These are phyloP conservation scores for Rossbeevera mucosa DNA, from an alignment of 768 basidiomycete genomes.

Conservation along the genomic window DNA sequence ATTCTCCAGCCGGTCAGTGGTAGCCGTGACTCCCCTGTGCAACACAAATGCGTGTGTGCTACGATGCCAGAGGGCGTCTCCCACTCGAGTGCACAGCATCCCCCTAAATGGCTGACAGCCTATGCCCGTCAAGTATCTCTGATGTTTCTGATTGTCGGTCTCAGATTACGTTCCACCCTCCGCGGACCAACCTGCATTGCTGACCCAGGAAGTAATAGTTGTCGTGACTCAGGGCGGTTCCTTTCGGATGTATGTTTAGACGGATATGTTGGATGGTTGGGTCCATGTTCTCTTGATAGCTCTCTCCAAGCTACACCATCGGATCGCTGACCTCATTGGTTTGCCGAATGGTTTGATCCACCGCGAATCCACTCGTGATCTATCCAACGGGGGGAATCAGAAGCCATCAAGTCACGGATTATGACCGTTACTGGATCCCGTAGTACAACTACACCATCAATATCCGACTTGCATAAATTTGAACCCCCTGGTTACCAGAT, in stretches of 20 bases:
- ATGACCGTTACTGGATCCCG: neutral
- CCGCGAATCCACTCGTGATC: neutral
- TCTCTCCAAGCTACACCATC: neutral
- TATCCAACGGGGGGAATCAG: neutral
- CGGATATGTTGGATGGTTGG: neutral
- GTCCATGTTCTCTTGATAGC: neutral
- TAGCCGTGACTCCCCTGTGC: neutral
- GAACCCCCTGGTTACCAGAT: neutral
- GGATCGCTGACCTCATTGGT: neutral
- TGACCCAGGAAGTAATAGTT: neutral
- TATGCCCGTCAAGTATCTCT: neutral
- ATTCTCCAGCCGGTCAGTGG: neutral
- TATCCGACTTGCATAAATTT: neutral
- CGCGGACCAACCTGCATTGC: neutral
- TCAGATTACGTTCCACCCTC: neutral
- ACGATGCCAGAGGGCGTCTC: neutral
- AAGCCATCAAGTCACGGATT: neutral
- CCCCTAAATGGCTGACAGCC: neutral
- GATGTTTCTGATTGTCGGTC: neutral
- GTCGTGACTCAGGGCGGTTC: neutral
- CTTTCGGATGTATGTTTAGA: neutral
- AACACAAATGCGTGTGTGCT: neutral
- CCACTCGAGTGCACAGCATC: neutral
- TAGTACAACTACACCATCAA: neutral
- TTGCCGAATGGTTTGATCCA: neutral